A percentile compares a stretch with the other conserved stretches of the same genome.
Conservation (phyloP, 805 yeast species). For the Nematodospora valgi region DNA sequence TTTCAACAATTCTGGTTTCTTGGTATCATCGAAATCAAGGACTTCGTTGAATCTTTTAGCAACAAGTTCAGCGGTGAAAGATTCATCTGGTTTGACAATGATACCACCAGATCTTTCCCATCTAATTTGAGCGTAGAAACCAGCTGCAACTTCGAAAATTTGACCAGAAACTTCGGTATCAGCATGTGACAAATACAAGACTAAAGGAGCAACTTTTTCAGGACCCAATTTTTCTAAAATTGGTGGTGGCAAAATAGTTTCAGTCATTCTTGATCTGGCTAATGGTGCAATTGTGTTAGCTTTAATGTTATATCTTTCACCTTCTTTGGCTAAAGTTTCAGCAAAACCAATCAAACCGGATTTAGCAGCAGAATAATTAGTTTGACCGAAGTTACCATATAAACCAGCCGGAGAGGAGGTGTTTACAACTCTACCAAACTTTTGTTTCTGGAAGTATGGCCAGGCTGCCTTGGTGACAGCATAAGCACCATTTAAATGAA, state of each 20-base stretch:
- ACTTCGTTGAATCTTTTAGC: constrained; percentile 63
- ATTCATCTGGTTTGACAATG: constrained; percentile 70
- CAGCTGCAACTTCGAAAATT: constrained; percentile 91
- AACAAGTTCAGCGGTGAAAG: constrained; percentile 83
- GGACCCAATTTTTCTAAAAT: constrained; percentile 78
- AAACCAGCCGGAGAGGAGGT: constrained; percentile 98
- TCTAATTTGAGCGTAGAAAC: constrained; percentile 84
- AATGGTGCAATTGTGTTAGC: constrained; percentile 91
- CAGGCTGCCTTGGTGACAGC: constrained; percentile 86
- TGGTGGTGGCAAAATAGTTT: constrained; percentile 80
- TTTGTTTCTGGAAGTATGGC: constrained; percentile 82
- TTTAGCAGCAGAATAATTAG: constrained; percentile 93
- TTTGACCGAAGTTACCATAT: constrained; percentile 95
- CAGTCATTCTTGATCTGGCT: constrained; percentile 96
- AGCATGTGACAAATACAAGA: constrained; percentile 73
- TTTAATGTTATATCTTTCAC: constrained; percentile 74
- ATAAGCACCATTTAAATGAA: constrained; percentile 88
- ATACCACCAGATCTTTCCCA: constrained; percentile 94
- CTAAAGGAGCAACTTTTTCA: constrained; percentile 89
- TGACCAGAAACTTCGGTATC: constrained; percentile 60
- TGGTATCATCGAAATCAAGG: constrained; percentile 55
- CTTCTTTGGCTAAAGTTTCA: constrained; percentile 94
- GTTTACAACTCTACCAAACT: constrained; percentile 84
- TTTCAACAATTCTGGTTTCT: constrained; percentile 46
- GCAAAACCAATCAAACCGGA: constrained; percentile 86